A percentile compares a stretch with the other conserved stretches of the same genome.
phyloP scores from a whole-genome alignment of 495 filamentous ascomycete genomes.

The Paragyromitra xinjiangensis region DNA sequence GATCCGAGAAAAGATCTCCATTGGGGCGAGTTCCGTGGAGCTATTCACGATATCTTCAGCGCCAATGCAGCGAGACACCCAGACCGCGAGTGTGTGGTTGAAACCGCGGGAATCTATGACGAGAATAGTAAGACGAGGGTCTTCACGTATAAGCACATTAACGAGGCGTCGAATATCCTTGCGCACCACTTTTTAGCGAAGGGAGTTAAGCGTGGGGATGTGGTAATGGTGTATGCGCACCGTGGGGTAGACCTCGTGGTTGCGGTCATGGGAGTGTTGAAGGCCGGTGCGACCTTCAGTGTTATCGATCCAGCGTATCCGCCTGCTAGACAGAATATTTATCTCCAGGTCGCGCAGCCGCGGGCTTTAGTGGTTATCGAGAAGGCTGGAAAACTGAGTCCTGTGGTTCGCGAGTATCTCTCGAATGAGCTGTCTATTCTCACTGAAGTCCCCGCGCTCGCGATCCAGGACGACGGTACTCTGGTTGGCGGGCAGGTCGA shows the following conservation, averaged over 20 bases:
- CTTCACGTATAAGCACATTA: slow-evolving; percentile 90
- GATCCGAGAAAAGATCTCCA: slow-evolving; percentile 80
- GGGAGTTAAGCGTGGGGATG: slow-evolving; percentile 81
- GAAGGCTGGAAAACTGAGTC: slow-evolving; percentile 76
- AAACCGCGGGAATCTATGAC: slow-evolving; percentile 72
- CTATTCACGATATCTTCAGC: slow-evolving; percentile 82
- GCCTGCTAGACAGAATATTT: slow-evolving; percentile 85
- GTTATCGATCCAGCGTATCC: slow-evolving; percentile 93
- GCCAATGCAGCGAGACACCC: slow-evolving; percentile 78
- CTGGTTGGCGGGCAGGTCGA: slow-evolving; percentile 73
- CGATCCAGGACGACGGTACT: slow-evolving; percentile 75
- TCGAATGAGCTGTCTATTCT: slow-evolving; percentile 75
- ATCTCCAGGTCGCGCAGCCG: slow-evolving; percentile 87
- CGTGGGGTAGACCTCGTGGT: slow-evolving; percentile 78
- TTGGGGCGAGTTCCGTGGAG: slow-evolving; percentile 81
- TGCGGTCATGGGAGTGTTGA: slow-evolving; percentile 69
- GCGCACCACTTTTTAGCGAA: slow-evolving; percentile 77
- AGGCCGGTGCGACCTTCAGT: slow-evolving; percentile 75
- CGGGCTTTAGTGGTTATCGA: slow-evolving; percentile 81
- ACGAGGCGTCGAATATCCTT: slow-evolving; percentile 82
- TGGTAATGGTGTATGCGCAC: slow-evolving; percentile 92
- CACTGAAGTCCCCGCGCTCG: slow-evolving; percentile 79
- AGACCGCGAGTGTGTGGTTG: slow-evolving; percentile 80
- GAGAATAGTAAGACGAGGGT: slow-evolving; percentile 64
- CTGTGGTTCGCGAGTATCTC: slow-evolving; percentile 74